Percentiles rank a stretch among this genome's conserved stretches.
phyloP scores from a whole-genome alignment of 257 asterid genomes.

The Solanum sitiens region DNA sequence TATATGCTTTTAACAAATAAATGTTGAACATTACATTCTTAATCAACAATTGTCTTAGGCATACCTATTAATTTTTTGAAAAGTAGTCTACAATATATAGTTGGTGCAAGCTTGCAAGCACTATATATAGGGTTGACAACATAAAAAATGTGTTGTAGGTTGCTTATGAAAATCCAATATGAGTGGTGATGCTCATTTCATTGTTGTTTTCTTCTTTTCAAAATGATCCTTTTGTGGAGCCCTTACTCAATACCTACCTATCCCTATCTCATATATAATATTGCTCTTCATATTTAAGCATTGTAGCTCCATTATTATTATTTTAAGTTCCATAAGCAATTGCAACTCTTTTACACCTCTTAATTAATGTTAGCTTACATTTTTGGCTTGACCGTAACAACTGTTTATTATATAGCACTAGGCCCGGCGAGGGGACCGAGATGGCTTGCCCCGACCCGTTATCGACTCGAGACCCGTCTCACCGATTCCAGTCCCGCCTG shows the following conservation, averaged over 20 bases:
- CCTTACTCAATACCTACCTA: not conserved
- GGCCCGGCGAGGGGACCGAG: too few species aligned
- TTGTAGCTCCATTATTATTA: not conserved
- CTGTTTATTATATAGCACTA: not conserved
- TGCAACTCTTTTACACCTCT: too few species aligned
- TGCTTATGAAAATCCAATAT: not conserved
- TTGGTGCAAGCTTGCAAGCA: slow-evolving; percentile 11
- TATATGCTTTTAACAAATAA: not conserved
- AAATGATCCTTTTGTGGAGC: not conserved
- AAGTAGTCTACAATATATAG: not conserved
- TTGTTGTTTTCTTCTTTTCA: not conserved
- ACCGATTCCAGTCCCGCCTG: too few species aligned
- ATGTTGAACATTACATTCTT: not conserved
- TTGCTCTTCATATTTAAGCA: not conserved
- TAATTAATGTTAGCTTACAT: not conserved
- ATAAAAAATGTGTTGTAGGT: not conserved
- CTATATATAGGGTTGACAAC: not conserved
- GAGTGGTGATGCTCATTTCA: not conserved
- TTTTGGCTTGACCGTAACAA: not conserved
- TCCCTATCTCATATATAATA: not conserved
- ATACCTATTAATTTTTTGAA: not conserved
- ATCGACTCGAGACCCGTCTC: too few species aligned
- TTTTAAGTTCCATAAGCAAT: too few species aligned
- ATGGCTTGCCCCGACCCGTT: too few species aligned
- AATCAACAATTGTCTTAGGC: not conserved